Evolutionary conservation across 2,329 filamentous ascomycete species (phyloP).

Genomic region (Thielaviopsis punctulata): DNA sequence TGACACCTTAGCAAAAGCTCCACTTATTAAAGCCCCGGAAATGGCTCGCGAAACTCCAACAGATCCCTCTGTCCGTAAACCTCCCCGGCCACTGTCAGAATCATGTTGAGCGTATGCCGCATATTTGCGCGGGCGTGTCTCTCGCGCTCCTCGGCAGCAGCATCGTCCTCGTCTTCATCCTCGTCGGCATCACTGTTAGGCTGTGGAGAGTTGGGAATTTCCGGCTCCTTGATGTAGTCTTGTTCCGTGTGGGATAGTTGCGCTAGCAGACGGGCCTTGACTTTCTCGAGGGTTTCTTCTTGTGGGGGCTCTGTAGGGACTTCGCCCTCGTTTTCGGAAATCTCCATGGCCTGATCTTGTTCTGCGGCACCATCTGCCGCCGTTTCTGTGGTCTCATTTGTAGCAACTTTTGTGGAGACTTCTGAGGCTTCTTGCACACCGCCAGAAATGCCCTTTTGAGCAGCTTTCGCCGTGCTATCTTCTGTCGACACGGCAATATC

Average conservation of each 20-base stretch:
- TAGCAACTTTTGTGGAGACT: too few species aligned
- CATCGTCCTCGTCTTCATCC: constrained; percentile 14
- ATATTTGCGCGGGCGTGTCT: constrained; percentile 30
- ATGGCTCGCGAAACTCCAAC: constrained; percentile 53
- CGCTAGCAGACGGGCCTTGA: constrained; percentile 30
- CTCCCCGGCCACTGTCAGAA: constrained; percentile 73
- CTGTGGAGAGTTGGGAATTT: constrained; percentile 15
- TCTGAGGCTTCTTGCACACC: too few species aligned
- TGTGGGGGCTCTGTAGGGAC: constrained; percentile 15
- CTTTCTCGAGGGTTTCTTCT: constrained; percentile 28
- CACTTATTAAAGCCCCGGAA: constrained; percentile 27
- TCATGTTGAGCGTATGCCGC: constrained; percentile 75
- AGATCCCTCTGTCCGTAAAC: constrained; percentile 80
- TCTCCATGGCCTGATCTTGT: constrained; percentile 26
- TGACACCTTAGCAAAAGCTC: too few species aligned
- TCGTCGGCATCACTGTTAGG: constrained; percentile 15
- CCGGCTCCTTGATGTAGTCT: constrained; percentile 18
- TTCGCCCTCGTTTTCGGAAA: constrained; percentile 24
- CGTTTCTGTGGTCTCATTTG: too few species aligned
- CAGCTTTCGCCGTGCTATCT: too few species aligned
- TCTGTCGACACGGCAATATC: too few species aligned
- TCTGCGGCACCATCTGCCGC: neutral
- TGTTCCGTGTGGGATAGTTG: constrained; percentile 21
- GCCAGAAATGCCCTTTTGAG: too few species aligned
- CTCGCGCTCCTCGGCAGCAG: constrained; percentile 16